Base-by-base conservation (phyloP, 2,329 filamentous ascomycete species). In the Colletotrichum viniferum region DNA sequence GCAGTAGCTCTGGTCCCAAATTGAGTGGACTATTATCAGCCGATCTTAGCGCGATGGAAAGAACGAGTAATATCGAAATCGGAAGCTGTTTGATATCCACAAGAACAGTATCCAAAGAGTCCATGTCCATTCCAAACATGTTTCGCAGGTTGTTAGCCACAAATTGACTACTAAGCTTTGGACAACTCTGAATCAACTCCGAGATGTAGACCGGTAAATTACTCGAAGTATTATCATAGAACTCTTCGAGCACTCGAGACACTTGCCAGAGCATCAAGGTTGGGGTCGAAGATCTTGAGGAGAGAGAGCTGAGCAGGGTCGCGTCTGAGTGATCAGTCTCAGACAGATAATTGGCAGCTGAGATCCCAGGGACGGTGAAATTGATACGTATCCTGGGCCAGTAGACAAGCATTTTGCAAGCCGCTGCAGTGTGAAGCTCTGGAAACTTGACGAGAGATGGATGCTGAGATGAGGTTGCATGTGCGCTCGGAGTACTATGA, bases 371-470 rank as follows among this genome's bases (percentile, higher is more conserved):
- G 30, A 69, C 8, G 0, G 63, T 68, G 21, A 69, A 62, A 34
- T 67, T 56, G 5, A 73, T 32, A 12, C 70, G 21, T 21, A 73
- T 69, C 28, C 55, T 52, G 18, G 70, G 70, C 70, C 70, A 73
- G 63, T 56, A 68, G n/a, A 43, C 32, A 18, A 73, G 64, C 70
- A 73, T 73, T 32, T 68, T 73, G 30, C 28, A 68, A 26, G 43
- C 70, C 8, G 70, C 52, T 4, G 70, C 70, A 14, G 70, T 73
- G 70, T 73, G 70, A n/a, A 73, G 32, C 26, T 69, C 63, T 18
- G 70, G 70, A 13, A 36, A n/a, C 7, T 28, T 68, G 36, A 21
- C 24, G 7, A 69, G 21, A 7, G 32, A 30, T 1, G 61, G 28
- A 9, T 43, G 61, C 61, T 28, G 32, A 26, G 30, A 30, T 24